These are phyloP conservation scores for Galeopsis tetrahit DNA, from an alignment of 257 asterid species.

Conservation along the genomic window DNA sequence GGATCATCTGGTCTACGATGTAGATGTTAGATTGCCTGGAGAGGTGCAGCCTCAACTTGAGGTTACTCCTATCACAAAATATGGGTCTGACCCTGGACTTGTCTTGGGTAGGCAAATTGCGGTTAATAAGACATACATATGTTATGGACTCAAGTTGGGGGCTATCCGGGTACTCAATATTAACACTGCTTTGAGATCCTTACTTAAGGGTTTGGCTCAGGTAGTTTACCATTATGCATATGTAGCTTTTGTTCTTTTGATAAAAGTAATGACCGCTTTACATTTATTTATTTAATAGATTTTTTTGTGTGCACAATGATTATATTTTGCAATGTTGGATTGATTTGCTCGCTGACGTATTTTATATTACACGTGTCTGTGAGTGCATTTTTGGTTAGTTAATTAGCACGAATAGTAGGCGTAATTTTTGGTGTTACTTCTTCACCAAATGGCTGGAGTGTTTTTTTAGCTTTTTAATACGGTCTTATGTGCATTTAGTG, in stretches of 20 bases:
- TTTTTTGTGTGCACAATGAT: background rate
- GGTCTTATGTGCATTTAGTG: slow-evolving; percentile 13
- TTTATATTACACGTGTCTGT: slow-evolving; percentile 13
- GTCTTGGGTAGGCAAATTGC: slow-evolving; percentile 96
- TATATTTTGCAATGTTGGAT: slow-evolving; percentile 1
- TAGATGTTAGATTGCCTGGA: slow-evolving; percentile 77
- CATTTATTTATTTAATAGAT: slow-evolving; percentile 9
- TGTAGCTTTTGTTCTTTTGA: slow-evolving; percentile 18
- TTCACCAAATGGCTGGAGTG: slow-evolving; percentile 2
- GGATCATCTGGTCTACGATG: slow-evolving; percentile 67
- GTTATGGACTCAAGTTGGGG: slow-evolving; percentile 92
- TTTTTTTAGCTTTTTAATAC: background rate
- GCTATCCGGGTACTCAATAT: slow-evolving; percentile 90
- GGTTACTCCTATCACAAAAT: slow-evolving; percentile 98
- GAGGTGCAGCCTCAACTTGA: slow-evolving; percentile 99
- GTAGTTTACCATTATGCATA: slow-evolving; percentile 43
- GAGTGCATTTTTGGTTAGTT: background rate
- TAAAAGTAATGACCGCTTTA: background rate
- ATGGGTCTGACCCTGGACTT: slow-evolving; percentile 92
- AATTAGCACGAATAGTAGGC: background rate
- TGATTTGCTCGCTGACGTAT: background rate
- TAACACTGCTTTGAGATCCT: slow-evolving; percentile 89
- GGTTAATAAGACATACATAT: slow-evolving; percentile 86
- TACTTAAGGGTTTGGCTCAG: slow-evolving; percentile 95
- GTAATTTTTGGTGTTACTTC: background rate